Evolutionary conservation across 2,329 filamentous ascomycete genomes (phyloP).

Genomic region (Biscogniauxia marginata): DNA sequence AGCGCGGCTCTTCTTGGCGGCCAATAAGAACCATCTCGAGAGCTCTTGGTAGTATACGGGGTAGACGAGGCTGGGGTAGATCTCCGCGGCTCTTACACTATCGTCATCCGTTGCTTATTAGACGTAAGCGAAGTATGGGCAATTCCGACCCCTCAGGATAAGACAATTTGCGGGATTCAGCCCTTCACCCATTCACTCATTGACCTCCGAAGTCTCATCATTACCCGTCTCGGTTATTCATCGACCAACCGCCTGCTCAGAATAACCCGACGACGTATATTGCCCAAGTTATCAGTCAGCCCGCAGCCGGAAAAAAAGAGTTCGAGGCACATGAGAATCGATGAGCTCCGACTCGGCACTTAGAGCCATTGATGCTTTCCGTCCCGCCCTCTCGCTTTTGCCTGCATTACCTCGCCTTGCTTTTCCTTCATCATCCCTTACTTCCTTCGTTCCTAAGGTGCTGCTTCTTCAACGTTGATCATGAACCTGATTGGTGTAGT

Average conservation of each 20-base stretch:
- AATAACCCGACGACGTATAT: background rate
- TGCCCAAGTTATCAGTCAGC: background rate
- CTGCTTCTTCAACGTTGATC: background rate
- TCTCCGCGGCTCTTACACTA: background rate
- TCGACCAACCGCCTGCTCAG: background rate
- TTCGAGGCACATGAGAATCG: background rate
- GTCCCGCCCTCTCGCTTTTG: too few species aligned
- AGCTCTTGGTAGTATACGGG: background rate
- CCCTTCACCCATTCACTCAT: background rate
- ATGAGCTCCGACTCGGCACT: background rate
- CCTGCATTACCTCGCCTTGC: background rate
- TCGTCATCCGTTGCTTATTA: background rate
- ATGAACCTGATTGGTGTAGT: background rate
- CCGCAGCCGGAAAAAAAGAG: background rate
- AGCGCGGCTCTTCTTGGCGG: background rate
- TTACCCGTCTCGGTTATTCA: background rate
- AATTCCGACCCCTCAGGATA: too few species aligned
- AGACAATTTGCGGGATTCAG: too few species aligned
- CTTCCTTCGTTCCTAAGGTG: background rate
- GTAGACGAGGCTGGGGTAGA: background rate
- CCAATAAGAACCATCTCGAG: background rate
- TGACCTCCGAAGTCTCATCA: background rate
- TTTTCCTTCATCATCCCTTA: background rate
- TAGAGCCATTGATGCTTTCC: background rate
- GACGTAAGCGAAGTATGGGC: background rate